These are phyloP conservation scores for Hypseocharis bilobata DNA, from an alignment of 441 rosid species.

Conservation along the genomic window DNA sequence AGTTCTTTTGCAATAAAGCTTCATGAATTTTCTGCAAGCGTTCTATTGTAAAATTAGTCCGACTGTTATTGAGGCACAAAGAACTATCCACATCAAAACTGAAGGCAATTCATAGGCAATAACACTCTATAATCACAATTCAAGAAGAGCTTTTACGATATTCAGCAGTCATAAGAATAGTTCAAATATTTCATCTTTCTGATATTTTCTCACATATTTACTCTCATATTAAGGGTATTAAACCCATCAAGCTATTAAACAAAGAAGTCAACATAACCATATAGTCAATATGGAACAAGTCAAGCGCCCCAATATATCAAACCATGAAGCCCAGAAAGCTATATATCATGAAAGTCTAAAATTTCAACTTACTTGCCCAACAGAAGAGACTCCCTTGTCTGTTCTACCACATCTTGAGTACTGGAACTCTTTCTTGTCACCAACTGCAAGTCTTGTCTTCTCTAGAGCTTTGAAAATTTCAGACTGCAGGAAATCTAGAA, in stretches of 20 bases:
- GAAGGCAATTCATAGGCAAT: not conserved
- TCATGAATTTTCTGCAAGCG: no score
- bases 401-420: constrained; percentile 97
- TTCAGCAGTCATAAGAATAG: not conserved
- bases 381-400: constrained; percentile 83
- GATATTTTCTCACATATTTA: not conserved
- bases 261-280: not conserved
- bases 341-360: not conserved
- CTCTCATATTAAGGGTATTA: not conserved
- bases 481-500: constrained; percentile 34
- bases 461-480: constrained; percentile 63
- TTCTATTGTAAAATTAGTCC: not conserved
- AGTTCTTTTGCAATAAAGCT: no score
- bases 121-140: not conserved
- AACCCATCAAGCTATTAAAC: not conserved
- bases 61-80: not conserved
- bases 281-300: not conserved
- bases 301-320: not conserved
- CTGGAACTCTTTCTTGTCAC: constrained; percentile 57
- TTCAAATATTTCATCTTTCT: not conserved
- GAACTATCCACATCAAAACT: not conserved
- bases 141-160: not conserved
- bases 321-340: not conserved
- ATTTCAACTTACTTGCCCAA: constrained; percentile 63
- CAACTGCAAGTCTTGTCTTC: constrained; percentile 65